Evolutionary conservation across 2,329 filamentous ascomycete species (phyloP).

Genomic region (Monosporascus sp.): DNA sequence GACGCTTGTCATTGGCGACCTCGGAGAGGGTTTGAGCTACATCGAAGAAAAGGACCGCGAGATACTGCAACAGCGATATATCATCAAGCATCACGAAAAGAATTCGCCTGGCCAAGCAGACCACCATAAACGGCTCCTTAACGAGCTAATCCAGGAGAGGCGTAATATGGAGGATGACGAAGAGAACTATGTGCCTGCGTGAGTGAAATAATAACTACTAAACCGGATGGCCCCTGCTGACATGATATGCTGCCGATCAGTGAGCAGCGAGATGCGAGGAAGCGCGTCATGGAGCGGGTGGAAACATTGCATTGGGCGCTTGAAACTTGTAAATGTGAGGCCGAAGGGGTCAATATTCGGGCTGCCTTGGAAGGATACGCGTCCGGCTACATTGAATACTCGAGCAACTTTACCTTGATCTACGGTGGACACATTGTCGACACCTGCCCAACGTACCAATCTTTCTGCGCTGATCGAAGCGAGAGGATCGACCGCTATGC

Average conservation of each 20-base stretch:
- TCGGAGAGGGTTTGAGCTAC: conserved; percentile 31
- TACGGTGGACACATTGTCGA: conserved; percentile 39
- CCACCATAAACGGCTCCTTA: conserved; percentile 19
- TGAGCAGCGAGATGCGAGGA: conserved; percentile 20
- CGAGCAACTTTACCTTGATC: conserved; percentile 34
- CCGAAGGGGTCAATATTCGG: conserved; percentile 36
- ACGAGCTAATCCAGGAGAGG: conserved; percentile 19
- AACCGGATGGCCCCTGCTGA: not conserved
- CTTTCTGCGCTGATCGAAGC: conserved; percentile 33
- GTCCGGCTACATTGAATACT: conserved; percentile 34
- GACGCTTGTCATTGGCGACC: conserved; percentile 29
- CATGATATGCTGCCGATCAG: not conserved
- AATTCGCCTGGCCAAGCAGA: conserved; percentile 17
- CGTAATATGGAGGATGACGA: conserved; percentile 25
- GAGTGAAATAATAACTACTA: conserved; percentile 9
- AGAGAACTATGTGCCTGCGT: conserved; percentile 28
- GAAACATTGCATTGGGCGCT: conserved; percentile 27
- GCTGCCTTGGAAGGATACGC: conserved; percentile 38
- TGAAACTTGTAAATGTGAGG: conserved; percentile 25
- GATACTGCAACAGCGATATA: conserved; percentile 31
- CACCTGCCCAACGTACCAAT: conserved; percentile 30
- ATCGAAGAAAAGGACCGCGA: conserved; percentile 33
- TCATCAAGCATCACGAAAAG: conserved; percentile 20
- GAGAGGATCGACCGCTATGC: conserved; percentile 35
- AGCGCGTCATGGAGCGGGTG: conserved; percentile 28